Base-by-base conservation (phyloP, 1,139 yeast species). In the Yamadazyma spencermartinsiae region DNA sequence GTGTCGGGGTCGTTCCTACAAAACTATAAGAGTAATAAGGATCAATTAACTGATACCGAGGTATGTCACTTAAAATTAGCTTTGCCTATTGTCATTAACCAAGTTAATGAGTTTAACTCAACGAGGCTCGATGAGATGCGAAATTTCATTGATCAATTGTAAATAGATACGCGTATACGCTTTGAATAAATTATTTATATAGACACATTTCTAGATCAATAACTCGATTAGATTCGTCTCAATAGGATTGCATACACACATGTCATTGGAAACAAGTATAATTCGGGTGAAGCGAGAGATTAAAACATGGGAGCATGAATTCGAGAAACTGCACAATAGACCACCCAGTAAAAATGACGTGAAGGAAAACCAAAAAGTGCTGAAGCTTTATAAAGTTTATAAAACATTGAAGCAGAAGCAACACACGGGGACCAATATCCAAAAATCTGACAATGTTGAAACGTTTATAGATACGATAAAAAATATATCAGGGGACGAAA, bases 261-360 rank as follows among this genome's bases (percentile, higher is more conserved):
- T 44, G 47, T 18, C 42, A 18, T 26, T 42, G 15, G 44, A 40
- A 16, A 5, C 30, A 4, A 38, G 36, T 24, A 33, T 47, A 17
- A 30, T 31, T 12, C 42, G 38, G 19, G 33, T 44, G 14, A 48
- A 44, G 33, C 37, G 56, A 25, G 72, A 74, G 47, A 76, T 84
- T 39, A 84, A 83, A 53, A 57, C 59, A 24, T 84, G 90, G 90
- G 89, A 83, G 51, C 66, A 73, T 41, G 54, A 52, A 7, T 83
- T 81, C 53, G 50, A 56, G 9, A 54, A 60, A 14, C 41, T 50
- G 17, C 50, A 77, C 41, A 74, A 76, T 2, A 60, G 76, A n/a
- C 60, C 58, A 9, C 89, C 92, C 0, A 54, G 70, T 1, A 74
- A 70, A 35, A 60, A 60, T 3, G 89, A 82, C 52, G 72, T 82